A percentile compares a stretch with the other conserved stretches of the same genome.
phyloP scores from a whole-genome alignment of 345 rosid species.

The Brassica rapa region DNA sequence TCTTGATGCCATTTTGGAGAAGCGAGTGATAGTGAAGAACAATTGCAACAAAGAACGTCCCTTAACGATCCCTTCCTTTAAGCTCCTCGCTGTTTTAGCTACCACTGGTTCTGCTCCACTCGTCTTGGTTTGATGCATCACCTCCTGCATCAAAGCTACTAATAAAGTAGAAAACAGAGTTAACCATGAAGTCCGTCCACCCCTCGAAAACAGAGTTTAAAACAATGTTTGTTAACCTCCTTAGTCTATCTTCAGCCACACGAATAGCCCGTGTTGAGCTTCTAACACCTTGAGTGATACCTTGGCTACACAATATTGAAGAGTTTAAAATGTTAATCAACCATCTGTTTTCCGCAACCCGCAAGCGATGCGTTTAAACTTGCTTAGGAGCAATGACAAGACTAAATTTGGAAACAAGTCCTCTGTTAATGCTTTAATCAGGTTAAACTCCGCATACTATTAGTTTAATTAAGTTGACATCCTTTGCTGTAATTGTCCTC shows the following conservation, averaged over 20 bases:
- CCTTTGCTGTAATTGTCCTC: neutral
- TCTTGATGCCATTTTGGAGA: conserved; percentile 50
- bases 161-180: conserved; percentile 58
- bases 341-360: too few relatives aligned
- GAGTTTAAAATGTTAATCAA: neutral
- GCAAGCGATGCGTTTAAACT: too few relatives aligned
- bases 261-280: conserved; percentile 78
- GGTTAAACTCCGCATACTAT: neutral
- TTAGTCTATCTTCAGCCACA: conserved; percentile 80
- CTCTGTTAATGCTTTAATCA: neutral
- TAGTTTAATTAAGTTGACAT: neutral
- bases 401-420: neutral
- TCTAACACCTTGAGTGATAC: conserved; percentile 78
- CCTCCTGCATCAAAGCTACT: conserved; percentile 73
- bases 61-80: conserved; percentile 66
- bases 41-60: conserved; percentile 62
- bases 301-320: conserved; percentile 53
- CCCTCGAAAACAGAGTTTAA: neutral
- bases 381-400: neutral
- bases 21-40: conserved; percentile 49
- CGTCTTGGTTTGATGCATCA: conserved; percentile 43
- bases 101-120: conserved; percentile 48
- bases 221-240: conserved; percentile 49
- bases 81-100: conserved; percentile 59
- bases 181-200: conserved; percentile 33